These are phyloP conservation scores for Chamaecyparis obtusa DNA, from an alignment of 75 land plant genomes.

Conservation along the genomic window DNA sequence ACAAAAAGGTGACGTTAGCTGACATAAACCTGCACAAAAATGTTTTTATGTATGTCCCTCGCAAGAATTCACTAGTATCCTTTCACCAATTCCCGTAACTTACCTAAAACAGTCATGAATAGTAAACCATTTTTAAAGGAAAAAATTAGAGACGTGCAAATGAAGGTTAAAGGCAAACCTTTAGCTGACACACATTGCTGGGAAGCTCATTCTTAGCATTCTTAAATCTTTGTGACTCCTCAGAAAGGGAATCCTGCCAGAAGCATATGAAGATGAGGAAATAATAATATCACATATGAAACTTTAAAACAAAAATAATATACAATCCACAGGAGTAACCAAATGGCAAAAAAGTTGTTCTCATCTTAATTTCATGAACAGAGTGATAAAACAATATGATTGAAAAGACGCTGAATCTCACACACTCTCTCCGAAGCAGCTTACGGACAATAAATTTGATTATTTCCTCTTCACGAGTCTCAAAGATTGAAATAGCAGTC, in stretches of 20 bases:
- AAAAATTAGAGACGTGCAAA: neutral
- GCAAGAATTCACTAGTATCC: too few species aligned
- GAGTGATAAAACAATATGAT: neutral
- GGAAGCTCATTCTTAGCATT: constrained; percentile 5
- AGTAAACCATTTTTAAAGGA: neutral
- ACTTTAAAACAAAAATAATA: neutral
- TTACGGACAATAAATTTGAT: constrained; percentile 36
- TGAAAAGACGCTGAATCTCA: constrained; percentile 16
- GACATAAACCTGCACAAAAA: neutral
- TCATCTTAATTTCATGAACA: neutral
- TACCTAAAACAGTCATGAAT: neutral
- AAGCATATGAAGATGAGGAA: neutral
- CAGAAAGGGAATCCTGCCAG: constrained; percentile 2
- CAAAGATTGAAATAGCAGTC: constrained; percentile 34
- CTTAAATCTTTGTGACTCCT: neutral
- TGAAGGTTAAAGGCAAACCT: constrained; percentile 7
- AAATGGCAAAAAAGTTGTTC: neutral
- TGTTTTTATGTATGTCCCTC: neutral
- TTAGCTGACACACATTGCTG: constrained; percentile 11
- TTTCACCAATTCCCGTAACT: neutral
- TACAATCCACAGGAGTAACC: neutral
- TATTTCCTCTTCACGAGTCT: constrained; percentile 42
- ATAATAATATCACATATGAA: neutral
- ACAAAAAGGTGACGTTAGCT: neutral
- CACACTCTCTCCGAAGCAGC: constrained; percentile 27